A percentile compares a stretch with the other conserved stretches of the same genome.
Conservation (phyloP, 192 early-diverging fungal genomes). For the Podila verticillata region DNA sequence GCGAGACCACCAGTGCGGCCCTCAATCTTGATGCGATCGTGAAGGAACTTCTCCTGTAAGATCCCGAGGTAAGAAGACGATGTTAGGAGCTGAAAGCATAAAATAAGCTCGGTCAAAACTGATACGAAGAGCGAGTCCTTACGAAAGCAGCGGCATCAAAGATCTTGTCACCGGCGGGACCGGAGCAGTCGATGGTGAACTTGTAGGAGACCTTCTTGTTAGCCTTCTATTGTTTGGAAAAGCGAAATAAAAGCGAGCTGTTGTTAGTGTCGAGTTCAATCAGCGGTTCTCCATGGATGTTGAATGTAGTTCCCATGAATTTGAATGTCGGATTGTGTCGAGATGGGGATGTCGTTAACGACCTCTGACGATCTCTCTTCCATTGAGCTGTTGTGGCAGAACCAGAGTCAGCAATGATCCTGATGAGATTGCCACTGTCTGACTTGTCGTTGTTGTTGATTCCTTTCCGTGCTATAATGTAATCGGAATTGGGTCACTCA, state of each 20-base stretch:
- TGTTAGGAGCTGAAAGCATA: not conserved
- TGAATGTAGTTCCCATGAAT: not conserved
- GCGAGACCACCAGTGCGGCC: constrained; percentile 96
- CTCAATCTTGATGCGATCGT: constrained; percentile 98
- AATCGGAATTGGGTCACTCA: constrained; percentile 30
- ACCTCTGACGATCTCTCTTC: not conserved
- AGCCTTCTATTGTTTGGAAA: constrained; percentile 45
- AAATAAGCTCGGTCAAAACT: not conserved
- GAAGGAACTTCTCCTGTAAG: constrained; percentile 93
- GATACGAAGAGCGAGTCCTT: constrained; percentile 47
- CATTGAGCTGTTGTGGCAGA: not conserved
- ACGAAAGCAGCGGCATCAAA: constrained; percentile 95
- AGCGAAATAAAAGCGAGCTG: not conserved
- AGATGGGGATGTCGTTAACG: constrained; percentile 6
- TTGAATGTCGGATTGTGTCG: constrained; percentile 7
- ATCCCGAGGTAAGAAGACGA: not conserved
- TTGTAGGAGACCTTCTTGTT: constrained; percentile 75
- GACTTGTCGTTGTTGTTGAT: not conserved
- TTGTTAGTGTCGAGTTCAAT: not conserved
- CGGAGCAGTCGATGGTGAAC: constrained; percentile 94
- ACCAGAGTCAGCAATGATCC: not conserved
- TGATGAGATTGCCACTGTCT: not conserved
- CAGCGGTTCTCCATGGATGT: not conserved
- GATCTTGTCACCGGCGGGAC: constrained; percentile 94
- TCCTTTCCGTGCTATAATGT: not conserved